These are phyloP conservation scores for Lactifluus echinatus DNA, from an alignment of 768 basidiomycete species.

Conservation along the genomic window DNA sequence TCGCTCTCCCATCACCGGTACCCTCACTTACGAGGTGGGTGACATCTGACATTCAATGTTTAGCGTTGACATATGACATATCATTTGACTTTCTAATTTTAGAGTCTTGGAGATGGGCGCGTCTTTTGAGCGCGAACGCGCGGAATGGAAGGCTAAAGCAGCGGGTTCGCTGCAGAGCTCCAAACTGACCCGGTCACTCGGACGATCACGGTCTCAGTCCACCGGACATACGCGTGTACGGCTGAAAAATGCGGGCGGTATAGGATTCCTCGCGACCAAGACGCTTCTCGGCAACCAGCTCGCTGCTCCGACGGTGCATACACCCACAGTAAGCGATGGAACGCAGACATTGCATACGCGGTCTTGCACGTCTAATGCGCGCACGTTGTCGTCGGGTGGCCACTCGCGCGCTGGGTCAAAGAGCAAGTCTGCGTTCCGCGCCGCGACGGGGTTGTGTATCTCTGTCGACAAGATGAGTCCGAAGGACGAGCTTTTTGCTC, in stretches of 20 bases:
- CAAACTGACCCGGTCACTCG: conserved; percentile 49
- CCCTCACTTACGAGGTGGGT: conserved; percentile 46
- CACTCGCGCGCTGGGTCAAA: conserved; percentile 34
- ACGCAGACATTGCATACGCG: conserved; percentile 28
- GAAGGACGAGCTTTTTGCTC: conserved; percentile 16
- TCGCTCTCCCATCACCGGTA: conserved; percentile 48
- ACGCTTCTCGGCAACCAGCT: conserved; percentile 61
- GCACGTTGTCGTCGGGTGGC: conserved; percentile 19
- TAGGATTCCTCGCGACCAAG: conserved; percentile 59
- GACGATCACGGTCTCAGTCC: conserved; percentile 55
- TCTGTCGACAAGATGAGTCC: conserved; percentile 21
- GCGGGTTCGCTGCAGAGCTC: conserved; percentile 51
- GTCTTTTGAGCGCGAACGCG: conserved; percentile 52
- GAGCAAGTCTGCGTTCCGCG: conserved; percentile 31
- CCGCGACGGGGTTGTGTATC: conserved; percentile 24
- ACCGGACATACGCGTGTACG: conserved; percentile 29
- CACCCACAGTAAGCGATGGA: conserved; percentile 18
- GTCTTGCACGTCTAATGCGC: conserved; percentile 27
- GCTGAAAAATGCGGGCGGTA: conserved; percentile 26
- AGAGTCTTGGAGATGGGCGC: conserved; percentile 65
- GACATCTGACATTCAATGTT: not conserved
- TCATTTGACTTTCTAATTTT: not conserved
- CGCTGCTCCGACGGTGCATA: conserved; percentile 36
- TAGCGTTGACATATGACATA: no score
- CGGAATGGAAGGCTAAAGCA: conserved; percentile 59